Conservation (phyloP, 805 yeast genomes). For the Danielia reshetovae region DNA sequence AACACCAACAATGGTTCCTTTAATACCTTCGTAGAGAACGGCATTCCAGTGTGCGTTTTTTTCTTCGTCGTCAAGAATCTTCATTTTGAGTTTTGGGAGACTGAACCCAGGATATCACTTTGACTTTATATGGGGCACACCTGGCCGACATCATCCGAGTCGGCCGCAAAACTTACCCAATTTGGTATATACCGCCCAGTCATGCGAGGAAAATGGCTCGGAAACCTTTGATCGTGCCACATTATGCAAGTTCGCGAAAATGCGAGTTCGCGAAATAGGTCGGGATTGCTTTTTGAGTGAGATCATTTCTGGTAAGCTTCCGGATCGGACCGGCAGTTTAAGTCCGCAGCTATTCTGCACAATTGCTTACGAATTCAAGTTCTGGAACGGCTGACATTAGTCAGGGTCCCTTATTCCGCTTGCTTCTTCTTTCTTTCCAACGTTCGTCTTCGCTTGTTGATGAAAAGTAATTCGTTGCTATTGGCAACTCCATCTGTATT, state of each 20-base stretch:
- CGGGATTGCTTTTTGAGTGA: too few species aligned
- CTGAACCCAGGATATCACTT: too few species aligned
- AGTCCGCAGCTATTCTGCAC: too few species aligned
- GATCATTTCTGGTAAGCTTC: too few species aligned
- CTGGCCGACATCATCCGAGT: conserved; percentile 2
- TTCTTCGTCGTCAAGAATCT: conserved; percentile 63
- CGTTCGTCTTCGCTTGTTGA: conserved; percentile 44
- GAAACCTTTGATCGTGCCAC: too few species aligned
- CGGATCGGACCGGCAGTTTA: too few species aligned
- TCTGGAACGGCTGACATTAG: too few species aligned
- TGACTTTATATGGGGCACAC: neutral
- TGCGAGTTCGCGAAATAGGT: too few species aligned
- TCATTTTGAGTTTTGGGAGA: conserved; percentile 43
- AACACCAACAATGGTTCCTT: conserved; percentile 58
- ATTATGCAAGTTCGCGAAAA: too few species aligned
- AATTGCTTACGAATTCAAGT: too few species aligned
- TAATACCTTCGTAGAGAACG: conserved; percentile 55
- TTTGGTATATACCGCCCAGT: conserved; percentile 1
- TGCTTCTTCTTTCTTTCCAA: conserved; percentile 8
- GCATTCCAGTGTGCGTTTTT: conserved; percentile 59
- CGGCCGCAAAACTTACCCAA: conserved; percentile 3
- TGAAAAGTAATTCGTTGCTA: conserved; percentile 47
- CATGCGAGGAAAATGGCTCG: neutral
- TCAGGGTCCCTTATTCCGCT: neutral
- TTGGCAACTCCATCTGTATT: conserved; percentile 14